Base-by-base conservation (phyloP, 192 early-diverging fungal genomes). In the Coemansia brasiliensis region DNA sequence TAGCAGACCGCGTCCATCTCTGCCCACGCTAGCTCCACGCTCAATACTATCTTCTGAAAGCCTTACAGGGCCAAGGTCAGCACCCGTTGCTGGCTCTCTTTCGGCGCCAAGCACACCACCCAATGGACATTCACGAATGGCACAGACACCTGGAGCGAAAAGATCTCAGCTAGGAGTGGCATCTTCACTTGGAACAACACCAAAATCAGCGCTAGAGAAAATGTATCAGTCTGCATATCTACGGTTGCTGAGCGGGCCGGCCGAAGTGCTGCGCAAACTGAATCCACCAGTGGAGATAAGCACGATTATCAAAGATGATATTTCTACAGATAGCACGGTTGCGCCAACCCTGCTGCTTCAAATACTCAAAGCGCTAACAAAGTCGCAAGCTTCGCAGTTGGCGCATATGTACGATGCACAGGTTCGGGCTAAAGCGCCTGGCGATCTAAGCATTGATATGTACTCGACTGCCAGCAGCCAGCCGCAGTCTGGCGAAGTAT, bases 181-280 rank as follows among this genome's bases (percentile, higher is more conserved):
- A 9, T 41, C 45, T 32, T 45, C 61, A 2, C 27, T 6, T 29
- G 61, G 16, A 6, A 2, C 52, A 15, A 18, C 62, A 7, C 62
- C 55, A 16, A 67, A 50, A 39, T 52, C 74, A 0, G 69, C 69
- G 24, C 54, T 79, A 27, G 75, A 72, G 50, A 57, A 52, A 49
- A 72, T 79, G 75, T 79, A 79, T 45, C 65, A 69, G 50, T 79
- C 75, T 6, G 75, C 75, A 7, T 79, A 79, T 16, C 35, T 79
- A 13, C 60, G 58, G 62, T 58, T 79, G 32, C 50, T 72, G 13
- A 58, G 57, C 17, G 65, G 69, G 2, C 75, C 75, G 21, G 61
- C 65, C 4, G 69, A 68, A 18, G 61, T 64, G 13, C 38, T 79
- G 57, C 60, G 57, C 22, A 56, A 39, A 35, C 75, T 79, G 3